phyloP scores from a whole-genome alignment of 768 basidiomycete species.

The Mycena haematopus region DNA sequence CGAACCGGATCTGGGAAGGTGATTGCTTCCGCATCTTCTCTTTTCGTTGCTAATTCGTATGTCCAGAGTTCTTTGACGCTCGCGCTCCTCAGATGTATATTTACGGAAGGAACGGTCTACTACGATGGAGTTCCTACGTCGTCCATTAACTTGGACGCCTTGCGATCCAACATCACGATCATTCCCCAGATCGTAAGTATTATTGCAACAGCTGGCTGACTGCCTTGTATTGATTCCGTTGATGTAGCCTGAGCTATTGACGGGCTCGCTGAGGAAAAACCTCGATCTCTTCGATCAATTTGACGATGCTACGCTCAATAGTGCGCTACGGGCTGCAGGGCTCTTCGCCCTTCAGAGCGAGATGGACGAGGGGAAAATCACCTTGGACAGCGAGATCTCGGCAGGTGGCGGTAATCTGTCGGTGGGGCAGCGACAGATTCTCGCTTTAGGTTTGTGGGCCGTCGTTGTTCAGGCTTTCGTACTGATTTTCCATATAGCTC shows the following conservation, averaged over 20 bases:
- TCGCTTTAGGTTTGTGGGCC: conserved; percentile 45
- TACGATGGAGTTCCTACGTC: conserved; percentile 51
- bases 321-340: conserved; percentile 45
- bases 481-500: conserved; percentile 8
- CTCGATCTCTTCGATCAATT: conserved; percentile 55
- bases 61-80: conserved; percentile 46
- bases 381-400: conserved; percentile 41
- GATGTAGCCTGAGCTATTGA: conserved; percentile 42
- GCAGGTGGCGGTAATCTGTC: conserved; percentile 41
- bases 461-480: neutral
- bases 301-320: conserved; percentile 48
- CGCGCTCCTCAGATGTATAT: conserved; percentile 50
- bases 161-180: conserved; percentile 54
- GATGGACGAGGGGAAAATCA: conserved; percentile 35
- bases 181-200: conserved; percentile 44
- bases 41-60: neutral
- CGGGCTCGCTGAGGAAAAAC: conserved; percentile 52
- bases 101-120: conserved; percentile 38
- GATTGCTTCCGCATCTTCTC: neutral
- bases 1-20: conserved; percentile 35
- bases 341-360: conserved; percentile 44
- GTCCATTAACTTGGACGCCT: conserved; percentile 49
- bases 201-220: conserved; percentile 8
- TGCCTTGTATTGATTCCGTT: neutral
- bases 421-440: conserved; percentile 56